Conservation (phyloP, 495 filamentous ascomycete genomes). For the Talaromyces proteolyticus region DNA sequence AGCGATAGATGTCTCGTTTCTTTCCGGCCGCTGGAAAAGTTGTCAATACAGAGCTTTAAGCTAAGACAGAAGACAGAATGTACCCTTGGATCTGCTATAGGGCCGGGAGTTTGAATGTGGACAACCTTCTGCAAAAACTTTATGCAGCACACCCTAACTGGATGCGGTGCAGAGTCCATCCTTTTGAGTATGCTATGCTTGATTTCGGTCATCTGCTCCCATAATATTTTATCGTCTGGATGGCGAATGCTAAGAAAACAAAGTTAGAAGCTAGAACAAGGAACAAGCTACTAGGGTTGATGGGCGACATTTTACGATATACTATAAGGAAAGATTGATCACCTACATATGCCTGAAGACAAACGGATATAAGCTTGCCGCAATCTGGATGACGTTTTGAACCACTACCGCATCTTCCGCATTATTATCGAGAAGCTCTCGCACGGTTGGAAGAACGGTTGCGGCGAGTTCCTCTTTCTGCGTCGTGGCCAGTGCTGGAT, state of each 20-base stretch:
- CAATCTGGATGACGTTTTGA: conserved; percentile 76
- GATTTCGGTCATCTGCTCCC: conserved; percentile 84
- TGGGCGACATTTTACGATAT: conserved; percentile 4
- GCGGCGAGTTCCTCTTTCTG: conserved; percentile 74
- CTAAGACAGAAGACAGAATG: conserved; percentile 14
- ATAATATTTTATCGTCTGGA: conserved; percentile 67
- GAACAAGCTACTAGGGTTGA: background rate
- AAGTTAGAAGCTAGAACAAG: background rate
- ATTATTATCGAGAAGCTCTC: conserved; percentile 64
- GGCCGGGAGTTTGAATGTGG: conserved; percentile 80
- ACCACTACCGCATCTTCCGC: conserved; percentile 67
- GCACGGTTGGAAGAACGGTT: conserved; percentile 66
- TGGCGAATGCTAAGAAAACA: conserved; percentile 66
- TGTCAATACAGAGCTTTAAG: background rate
- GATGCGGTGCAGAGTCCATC: conserved; percentile 75
- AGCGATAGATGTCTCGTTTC: conserved; percentile 80
- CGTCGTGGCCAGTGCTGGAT: conserved; percentile 61
- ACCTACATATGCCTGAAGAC: conserved; percentile 93
- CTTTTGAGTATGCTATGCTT: conserved; percentile 81
- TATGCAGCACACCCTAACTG: conserved; percentile 87
- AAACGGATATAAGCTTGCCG: conserved; percentile 85
- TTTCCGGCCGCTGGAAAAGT: conserved; percentile 60
- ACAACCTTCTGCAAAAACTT: conserved; percentile 95
- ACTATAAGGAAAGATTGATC: conserved; percentile 4
- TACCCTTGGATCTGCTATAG: conserved; percentile 81